phyloP scores from a whole-genome alignment of 257 asterid species.

The Salvia hispanica region DNA sequence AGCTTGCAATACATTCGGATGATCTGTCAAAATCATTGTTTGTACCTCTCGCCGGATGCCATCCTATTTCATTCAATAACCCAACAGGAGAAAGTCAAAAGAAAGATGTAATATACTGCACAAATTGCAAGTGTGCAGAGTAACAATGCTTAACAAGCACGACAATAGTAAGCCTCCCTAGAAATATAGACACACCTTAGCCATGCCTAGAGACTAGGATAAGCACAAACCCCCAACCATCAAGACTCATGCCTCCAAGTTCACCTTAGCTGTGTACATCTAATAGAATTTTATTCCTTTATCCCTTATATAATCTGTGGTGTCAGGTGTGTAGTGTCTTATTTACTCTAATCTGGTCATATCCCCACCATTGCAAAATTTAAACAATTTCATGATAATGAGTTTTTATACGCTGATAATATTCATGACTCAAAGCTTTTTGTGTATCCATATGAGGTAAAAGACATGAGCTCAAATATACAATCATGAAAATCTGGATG shows the following conservation, averaged over 20 bases:
- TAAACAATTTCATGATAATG: conserved; percentile 9
- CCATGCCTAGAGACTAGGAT: not conserved
- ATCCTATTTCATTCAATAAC: conserved; percentile 59
- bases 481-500: not conserved
- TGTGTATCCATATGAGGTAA: not conserved
- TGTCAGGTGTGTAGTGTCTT: not conserved
- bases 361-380: conserved; percentile 1
- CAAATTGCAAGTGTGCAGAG: conserved; percentile 5
- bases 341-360: conserved; percentile 1
- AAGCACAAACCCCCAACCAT: conserved; percentile 4
- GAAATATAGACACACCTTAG: conserved; percentile 23
- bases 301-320: not conserved
- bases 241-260: not conserved
- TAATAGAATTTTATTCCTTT: not conserved
- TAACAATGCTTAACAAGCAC: conserved; percentile 28
- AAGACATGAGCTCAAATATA: conserved; percentile 1
- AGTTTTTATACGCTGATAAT: conserved; percentile 6
- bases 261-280: not conserved
- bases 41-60: conserved; percentile 97
- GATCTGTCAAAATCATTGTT: conserved; percentile 85
- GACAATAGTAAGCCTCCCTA: conserved; percentile 23
- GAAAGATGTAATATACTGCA: conserved; percentile 20
- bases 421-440: conserved; percentile 13
- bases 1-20: conserved; percentile 87
- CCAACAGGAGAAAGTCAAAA: conserved; percentile 17